These are phyloP conservation scores for Arthrobotrys entomopaga DNA, from an alignment of 2,329 filamentous ascomycete species.

Conservation along the genomic window DNA sequence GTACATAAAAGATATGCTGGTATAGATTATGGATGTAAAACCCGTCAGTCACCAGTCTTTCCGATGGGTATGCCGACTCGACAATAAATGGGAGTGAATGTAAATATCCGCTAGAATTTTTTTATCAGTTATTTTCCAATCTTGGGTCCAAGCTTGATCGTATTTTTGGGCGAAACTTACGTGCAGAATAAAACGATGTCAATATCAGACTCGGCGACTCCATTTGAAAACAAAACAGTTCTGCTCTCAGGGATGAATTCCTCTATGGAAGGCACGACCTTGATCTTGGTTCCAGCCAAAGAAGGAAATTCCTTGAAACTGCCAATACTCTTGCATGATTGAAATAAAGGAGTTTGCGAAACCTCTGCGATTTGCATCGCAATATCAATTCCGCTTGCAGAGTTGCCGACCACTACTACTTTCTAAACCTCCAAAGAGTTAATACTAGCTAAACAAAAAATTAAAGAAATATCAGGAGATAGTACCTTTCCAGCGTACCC, in stretches of 20 bases:
- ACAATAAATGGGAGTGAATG: slow-evolving; percentile 81
- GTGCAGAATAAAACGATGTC: slow-evolving; percentile 88
- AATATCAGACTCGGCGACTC: slow-evolving; percentile 72
- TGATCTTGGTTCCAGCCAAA: slow-evolving; percentile 65
- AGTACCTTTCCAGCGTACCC: slow-evolving; percentile 69
- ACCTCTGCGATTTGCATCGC: slow-evolving; percentile 76
- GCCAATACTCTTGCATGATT: slow-evolving; percentile 70
- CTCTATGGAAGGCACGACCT: slow-evolving; percentile 67
- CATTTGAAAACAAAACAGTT: slow-evolving; percentile 74
- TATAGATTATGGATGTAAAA: slow-evolving; percentile 77
- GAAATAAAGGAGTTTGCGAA: slow-evolving; percentile 71
- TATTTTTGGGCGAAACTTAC: slow-evolving; percentile 12
- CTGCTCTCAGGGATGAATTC: slow-evolving; percentile 68
- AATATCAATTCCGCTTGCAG: slow-evolving; percentile 85
- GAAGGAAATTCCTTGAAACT: slow-evolving; percentile 60
- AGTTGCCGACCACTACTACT: slow-evolving; percentile 84
- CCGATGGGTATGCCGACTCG: slow-evolving; percentile 60
- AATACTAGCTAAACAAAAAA: neutral
- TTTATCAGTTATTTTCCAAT: neutral
- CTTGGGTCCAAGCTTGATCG: neutral
- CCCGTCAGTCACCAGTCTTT: slow-evolving; percentile 74
- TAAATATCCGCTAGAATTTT: slow-evolving; percentile 72
- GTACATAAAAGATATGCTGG: slow-evolving; percentile 79
- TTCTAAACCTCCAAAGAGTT: slow-evolving; percentile 63
- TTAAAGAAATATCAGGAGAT: neutral